Base-by-base conservation (phyloP, 306 rosid genomes). In the Begonia masoniana region DNA sequence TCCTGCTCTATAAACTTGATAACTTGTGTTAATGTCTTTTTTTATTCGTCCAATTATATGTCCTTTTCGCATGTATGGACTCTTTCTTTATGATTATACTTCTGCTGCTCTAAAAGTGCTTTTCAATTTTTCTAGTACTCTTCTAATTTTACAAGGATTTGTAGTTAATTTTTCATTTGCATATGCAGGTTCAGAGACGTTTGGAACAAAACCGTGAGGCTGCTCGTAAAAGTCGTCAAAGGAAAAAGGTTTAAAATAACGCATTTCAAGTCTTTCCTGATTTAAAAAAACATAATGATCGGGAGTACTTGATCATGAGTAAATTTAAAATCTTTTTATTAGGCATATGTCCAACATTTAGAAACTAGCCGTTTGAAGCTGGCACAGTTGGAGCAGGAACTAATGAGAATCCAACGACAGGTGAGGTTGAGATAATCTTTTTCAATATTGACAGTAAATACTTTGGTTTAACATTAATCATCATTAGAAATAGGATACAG, bases 151-250 rank as follows among this genome's bases (percentile, higher is more conserved):
- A 5, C 16, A 13, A 15, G 9, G 16, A 45, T 55, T 15, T 55
- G 2, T 43, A 13, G 23, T 50, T 61, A 43, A 56, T 46, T 43
- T 59, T 48, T 60, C 62, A 47, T 41, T 43, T 59, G 46, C 15
- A 39, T 51, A 43, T 58, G 43, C 64, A 88, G 95, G 76, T 59
- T 51, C 72, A 66, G 58, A 71, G 85, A 68, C 78, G 96, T 35
- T 71, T 88, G 31, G 95, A 83, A 23, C 96, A 91, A 72, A 91
- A 91, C 67, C 84, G 99, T 14, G 92, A 88, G 68, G 96, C 96
- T 58, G 96, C 96, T 61, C 54, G 82, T 31, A 88, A 82, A 71
- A 81, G 96, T 47, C 75, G 95, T 21, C 51, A 73, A 64, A 66
- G 88, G 43, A 88, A 84, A 63, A 88, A 88, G 92, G 96, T 88